phyloP scores from a whole-genome alignment of 805 yeast species.

The Hanseniaspora jakobsenii region DNA sequence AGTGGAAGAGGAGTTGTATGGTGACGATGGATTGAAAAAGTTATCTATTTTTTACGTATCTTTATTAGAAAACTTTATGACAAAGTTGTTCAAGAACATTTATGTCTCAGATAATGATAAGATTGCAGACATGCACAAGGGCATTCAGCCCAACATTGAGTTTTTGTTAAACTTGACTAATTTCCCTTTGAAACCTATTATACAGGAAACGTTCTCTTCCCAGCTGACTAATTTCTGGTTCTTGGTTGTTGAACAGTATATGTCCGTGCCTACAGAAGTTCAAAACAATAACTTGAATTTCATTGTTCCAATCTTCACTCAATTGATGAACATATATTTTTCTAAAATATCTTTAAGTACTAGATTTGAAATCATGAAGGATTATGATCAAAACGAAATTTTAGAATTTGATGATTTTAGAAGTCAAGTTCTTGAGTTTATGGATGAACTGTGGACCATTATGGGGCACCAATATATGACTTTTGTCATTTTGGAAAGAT shows the following conservation, averaged over 20 bases:
- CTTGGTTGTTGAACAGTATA: slow-evolving; percentile 45
- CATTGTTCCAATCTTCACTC: slow-evolving; percentile 34
- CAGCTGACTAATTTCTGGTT: slow-evolving; percentile 59
- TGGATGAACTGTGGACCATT: slow-evolving; percentile 58
- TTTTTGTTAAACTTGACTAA: slow-evolving; percentile 43
- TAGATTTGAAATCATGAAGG: slow-evolving; percentile 30
- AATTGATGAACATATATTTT: slow-evolving; percentile 56
- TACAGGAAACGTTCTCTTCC: slow-evolving; percentile 46
- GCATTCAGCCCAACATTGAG: slow-evolving; percentile 32
- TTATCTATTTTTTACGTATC: slow-evolving; percentile 27
- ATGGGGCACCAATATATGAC: slow-evolving; percentile 37
- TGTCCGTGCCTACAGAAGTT: slow-evolving; percentile 22
- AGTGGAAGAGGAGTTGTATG: slow-evolving; percentile 24
- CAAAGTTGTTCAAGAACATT: slow-evolving; percentile 18
- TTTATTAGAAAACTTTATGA: slow-evolving; percentile 25
- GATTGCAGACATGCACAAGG: slow-evolving; percentile 13
- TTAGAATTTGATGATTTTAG: slow-evolving; percentile 58
- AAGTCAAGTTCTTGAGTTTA: slow-evolving; percentile 62
- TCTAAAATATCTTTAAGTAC: slow-evolving; percentile 42
- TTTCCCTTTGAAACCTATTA: slow-evolving; percentile 44
- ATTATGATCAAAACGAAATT: slow-evolving; percentile 22
- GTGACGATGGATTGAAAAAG: slow-evolving; percentile 24
- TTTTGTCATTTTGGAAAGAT: slow-evolving; percentile 20
- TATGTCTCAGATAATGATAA: slow-evolving; percentile 17
- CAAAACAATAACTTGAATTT: slow-evolving; percentile 24